Evolutionary conservation across 108 stramenopile genomes (phyloP).

Genomic region (Ochromonas danica): DNA sequence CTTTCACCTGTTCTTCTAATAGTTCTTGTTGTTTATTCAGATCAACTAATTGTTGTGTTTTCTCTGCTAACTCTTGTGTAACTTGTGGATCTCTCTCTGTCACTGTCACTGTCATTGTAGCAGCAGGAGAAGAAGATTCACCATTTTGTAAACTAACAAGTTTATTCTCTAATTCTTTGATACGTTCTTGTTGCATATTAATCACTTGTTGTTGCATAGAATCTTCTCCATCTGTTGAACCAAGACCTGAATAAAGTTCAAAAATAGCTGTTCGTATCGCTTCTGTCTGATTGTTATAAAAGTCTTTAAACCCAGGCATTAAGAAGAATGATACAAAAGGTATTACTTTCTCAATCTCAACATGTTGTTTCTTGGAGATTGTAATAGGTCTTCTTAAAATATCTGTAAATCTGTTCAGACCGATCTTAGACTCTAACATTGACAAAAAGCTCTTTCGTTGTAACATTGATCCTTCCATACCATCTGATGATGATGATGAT

Average conservation of each 20-base stretch:
- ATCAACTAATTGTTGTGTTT: neutral
- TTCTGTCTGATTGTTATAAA: constrained; percentile 19
- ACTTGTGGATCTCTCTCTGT: neutral
- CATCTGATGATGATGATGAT: neutral
- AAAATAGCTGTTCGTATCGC: neutral
- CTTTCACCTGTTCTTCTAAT: neutral
- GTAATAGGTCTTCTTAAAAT: constrained; percentile 10
- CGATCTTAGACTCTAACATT: constrained; percentile 18
- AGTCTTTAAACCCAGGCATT: neutral
- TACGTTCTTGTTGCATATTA: constrained; percentile 2
- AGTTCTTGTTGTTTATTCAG: neutral
- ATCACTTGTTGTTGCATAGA: neutral
- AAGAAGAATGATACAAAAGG: constrained; percentile 2
- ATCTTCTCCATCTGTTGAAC: neutral
- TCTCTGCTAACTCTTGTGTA: neutral
- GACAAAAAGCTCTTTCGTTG: neutral
- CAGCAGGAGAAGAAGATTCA: neutral
- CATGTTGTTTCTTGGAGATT: neutral
- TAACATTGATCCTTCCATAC: neutral
- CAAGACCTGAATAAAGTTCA: constrained; percentile 4
- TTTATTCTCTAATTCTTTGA: constrained; percentile 18
- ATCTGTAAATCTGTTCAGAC: constrained; percentile 8
- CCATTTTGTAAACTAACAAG: neutral
- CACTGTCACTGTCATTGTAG: neutral
- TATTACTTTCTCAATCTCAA: neutral